Evolutionary conservation across 495 filamentous ascomycete species (phyloP), one percentile per base, ranked within the genome.

Genomic region (Oleoguttula mirabilis): DNA sequence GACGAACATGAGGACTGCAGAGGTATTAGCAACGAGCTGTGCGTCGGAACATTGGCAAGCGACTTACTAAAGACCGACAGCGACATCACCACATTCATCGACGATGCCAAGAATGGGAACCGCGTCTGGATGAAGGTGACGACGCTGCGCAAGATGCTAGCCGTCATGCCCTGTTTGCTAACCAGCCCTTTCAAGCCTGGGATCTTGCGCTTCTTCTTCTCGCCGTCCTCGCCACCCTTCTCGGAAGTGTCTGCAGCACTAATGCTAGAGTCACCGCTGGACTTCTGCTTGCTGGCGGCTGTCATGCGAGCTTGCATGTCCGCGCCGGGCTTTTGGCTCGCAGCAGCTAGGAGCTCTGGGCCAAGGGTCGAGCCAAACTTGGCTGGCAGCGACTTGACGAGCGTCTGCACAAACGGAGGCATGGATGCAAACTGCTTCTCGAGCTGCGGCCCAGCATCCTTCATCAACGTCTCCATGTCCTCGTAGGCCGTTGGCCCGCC

Each of bases 401-500:
- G 69, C 55, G 83, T 88, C 65, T 94, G 79, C n/a, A 95, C 64
- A 41, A 79, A 81, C 0, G 65, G 60, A 0, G 88, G 88, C n/a
- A 95, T 72, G 38, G 76, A 66, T 8, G 79, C 73, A 63, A 80
- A 96, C 27, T 79, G 79, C 43, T 82, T 72, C 48, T 79, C 72
- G 1, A 96, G 66, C 41, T 80, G 74, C 31, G 73, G 72, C 53
- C 90, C 83, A 16, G 76, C 79, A 56, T 84, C 81, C 11, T 82
- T 84, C 23, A 98, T 68, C 12, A 98, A 77, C 51, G 70, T 64
- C 21, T 84, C 75, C 10, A 98, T 77, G 61, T 98, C 90, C 55
- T 80, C 73, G 57, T 92, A 94, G 11, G 90, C 90, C 0, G 88
- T 92, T 19, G 88, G 88, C 5, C 82, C 88, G 39, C 88, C 88